A percentile compares a stretch with the other conserved stretches of the same genome.
These are phyloP conservation scores for Rhizopogon hawkerae DNA, from an alignment of 1,284 basidiomycete species.

Conservation along the genomic window DNA sequence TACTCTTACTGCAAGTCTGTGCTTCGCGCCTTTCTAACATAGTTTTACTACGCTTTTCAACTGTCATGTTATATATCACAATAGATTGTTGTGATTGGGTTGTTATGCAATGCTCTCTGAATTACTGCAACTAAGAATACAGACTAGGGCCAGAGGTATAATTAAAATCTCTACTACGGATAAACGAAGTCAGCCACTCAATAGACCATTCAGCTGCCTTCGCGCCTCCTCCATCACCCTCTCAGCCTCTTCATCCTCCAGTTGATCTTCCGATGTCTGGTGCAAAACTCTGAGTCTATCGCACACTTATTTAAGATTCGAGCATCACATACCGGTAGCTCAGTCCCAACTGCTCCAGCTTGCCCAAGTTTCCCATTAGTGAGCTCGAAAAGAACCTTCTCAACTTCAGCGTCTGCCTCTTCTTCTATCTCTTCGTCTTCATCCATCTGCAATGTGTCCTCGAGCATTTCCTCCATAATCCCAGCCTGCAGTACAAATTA, in stretches of 20 bases:
- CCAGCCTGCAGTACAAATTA: slow-evolving; percentile 55
- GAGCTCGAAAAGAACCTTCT: slow-evolving; percentile 92
- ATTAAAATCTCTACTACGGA: neutral
- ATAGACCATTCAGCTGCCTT: slow-evolving; percentile 74
- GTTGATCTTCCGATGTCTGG: slow-evolving; percentile 47
- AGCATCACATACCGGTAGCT: slow-evolving; percentile 63
- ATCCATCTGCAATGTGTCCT: slow-evolving; percentile 77
- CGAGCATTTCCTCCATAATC: slow-evolving; percentile 90
- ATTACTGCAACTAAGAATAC: slow-evolving; percentile 1
- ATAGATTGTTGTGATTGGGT: no score
- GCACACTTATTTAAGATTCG: neutral
- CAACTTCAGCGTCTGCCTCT: slow-evolving; percentile 95
- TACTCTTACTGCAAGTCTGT: slow-evolving; percentile 9
- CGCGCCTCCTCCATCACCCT: slow-evolving; percentile 82
- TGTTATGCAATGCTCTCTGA: neutral
- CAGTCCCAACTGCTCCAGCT: slow-evolving; percentile 63
- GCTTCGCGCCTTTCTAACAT: slow-evolving; percentile 29
- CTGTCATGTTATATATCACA: neutral
- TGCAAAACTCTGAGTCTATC: neutral
- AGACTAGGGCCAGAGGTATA: slow-evolving; percentile 18
- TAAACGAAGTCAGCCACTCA: slow-evolving; percentile 49
- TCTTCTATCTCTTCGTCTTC: slow-evolving; percentile 95
- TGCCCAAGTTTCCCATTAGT: slow-evolving; percentile 94
- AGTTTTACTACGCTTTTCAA: neutral
- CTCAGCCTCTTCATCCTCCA: slow-evolving; percentile 76